A percentile compares a stretch with the other conserved stretches of the same genome.
Conservation (phyloP, 2,329 filamentous ascomycete genomes). For the Clonostachys byssicola region DNA sequence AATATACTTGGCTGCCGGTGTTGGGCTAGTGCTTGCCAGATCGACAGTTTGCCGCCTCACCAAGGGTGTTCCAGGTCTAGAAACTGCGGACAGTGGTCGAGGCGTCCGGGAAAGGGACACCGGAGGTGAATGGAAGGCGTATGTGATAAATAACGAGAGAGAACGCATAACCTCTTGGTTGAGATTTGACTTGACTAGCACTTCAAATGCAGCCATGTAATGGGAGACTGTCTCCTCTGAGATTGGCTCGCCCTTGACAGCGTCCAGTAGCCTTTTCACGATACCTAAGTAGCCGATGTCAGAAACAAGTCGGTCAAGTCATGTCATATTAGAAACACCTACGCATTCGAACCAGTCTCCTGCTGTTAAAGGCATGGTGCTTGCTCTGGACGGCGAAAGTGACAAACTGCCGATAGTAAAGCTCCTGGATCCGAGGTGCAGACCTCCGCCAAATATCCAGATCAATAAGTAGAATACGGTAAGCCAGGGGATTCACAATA, state of each 20-base stretch:
- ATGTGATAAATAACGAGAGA: constrained; percentile 88
- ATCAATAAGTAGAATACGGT: constrained; percentile 87
- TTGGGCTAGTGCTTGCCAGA: constrained; percentile 14
- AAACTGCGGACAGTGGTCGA: constrained; percentile 31
- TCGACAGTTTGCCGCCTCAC: constrained; percentile 31
- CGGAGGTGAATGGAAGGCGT: constrained; percentile 67
- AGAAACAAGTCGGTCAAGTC: not conserved
- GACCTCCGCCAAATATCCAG: constrained; percentile 89
- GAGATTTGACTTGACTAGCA: constrained; percentile 74
- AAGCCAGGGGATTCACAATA: constrained; percentile 93
- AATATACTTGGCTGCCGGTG: constrained; percentile 30
- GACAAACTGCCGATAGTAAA: constrained; percentile 91
- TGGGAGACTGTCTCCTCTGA: constrained; percentile 66
- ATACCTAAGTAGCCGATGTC: constrained; percentile 55
- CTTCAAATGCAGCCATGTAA: constrained; percentile 76
- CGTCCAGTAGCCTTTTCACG: constrained; percentile 84
- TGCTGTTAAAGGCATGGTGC: constrained; percentile 87
- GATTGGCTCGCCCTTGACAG: constrained; percentile 80
- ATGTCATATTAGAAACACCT: constrained; percentile 28
- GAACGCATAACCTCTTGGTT: constrained; percentile 83
- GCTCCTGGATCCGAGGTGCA: constrained; percentile 69
- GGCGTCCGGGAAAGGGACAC: constrained; percentile 47
- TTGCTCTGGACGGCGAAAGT: constrained; percentile 88
- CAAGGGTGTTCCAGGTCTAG: constrained; percentile 33
- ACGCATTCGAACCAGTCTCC: constrained; percentile 86